These are phyloP conservation scores for Suillus alpinus DNA, from an alignment of 768 basidiomycete genomes.

Conservation along the genomic window DNA sequence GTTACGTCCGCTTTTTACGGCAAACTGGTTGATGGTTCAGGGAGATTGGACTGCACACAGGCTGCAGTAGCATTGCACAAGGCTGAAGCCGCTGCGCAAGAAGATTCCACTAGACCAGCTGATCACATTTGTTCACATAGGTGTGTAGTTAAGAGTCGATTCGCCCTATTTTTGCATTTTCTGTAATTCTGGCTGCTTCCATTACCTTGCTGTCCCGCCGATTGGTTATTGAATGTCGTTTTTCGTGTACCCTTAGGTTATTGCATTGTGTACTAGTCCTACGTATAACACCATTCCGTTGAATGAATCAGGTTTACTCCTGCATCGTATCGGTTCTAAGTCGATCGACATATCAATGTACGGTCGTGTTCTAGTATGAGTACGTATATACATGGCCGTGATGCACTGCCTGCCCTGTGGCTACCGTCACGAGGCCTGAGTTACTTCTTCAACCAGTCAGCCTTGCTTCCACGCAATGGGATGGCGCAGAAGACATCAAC, in stretches of 20 bases:
- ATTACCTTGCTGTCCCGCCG: too few species aligned
- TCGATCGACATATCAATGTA: too few species aligned
- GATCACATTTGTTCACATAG: constrained; percentile 8
- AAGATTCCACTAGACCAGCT: neutral
- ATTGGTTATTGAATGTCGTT: too few species aligned
- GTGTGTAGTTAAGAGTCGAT: neutral
- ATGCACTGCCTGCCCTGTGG: too few species aligned
- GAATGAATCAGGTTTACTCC: too few species aligned
- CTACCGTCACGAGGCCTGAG: constrained; percentile 8
- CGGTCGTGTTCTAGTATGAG: constrained; percentile 19
- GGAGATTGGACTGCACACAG: neutral
- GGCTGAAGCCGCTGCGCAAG: neutral
- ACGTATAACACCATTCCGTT: constrained; percentile 19
- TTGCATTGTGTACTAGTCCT: too few species aligned
- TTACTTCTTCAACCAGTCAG: constrained; percentile 12
- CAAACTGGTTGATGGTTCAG: neutral
- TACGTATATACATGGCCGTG: constrained; percentile 10
- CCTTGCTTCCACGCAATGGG: constrained; percentile 11
- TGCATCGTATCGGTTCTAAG: too few species aligned
- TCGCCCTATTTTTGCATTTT: too few species aligned
- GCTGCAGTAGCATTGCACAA: neutral
- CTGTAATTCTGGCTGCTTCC: too few species aligned
- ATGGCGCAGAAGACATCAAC: constrained; percentile 8
- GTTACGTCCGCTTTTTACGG: neutral
- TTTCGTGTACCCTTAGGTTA: too few species aligned